Conservation (phyloP, 495 filamentous ascomycete species). For the Penicillium silybi region DNA sequence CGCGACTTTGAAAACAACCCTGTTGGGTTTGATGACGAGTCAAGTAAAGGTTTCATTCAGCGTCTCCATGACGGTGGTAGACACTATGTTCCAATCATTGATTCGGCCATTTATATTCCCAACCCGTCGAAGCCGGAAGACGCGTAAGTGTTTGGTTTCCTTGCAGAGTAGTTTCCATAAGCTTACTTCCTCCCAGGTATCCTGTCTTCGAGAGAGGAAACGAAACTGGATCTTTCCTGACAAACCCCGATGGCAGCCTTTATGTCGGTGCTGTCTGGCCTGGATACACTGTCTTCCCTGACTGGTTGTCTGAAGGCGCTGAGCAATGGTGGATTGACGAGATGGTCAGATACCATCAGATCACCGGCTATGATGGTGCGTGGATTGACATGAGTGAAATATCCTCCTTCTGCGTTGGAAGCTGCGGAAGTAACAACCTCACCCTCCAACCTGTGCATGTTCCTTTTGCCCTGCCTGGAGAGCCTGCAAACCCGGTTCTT, state of each 20-base stretch:
- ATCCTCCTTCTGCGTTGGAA: constrained; percentile 11
- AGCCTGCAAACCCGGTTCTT: constrained; percentile 10
- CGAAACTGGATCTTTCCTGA: constrained; percentile 17
- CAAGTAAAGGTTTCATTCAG: constrained; percentile 12
- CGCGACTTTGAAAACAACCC: constrained; percentile 23
- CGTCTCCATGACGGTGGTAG: constrained; percentile 17
- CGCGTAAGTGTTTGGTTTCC: background rate
- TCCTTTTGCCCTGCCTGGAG: constrained; percentile 8
- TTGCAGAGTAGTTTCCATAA: background rate
- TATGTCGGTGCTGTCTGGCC: constrained; percentile 24
- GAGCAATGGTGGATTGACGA: constrained; percentile 23
- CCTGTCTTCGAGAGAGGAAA: constrained; percentile 9
- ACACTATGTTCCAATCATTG: constrained; percentile 23
- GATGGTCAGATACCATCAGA: background rate
- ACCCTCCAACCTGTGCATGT: constrained; percentile 11
- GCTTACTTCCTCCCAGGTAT: constrained; percentile 2
- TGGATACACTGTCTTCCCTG: constrained; percentile 23
- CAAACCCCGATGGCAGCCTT: constrained; percentile 9
- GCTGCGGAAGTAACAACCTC: background rate
- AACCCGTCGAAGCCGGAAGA: background rate
- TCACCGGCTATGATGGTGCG: constrained; percentile 8
- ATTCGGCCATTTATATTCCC: constrained; percentile 12
- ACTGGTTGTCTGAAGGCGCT: constrained; percentile 20
- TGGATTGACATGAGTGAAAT: constrained; percentile 30
- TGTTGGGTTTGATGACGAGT: constrained; percentile 10